These are phyloP conservation scores for Calonectria pteridis DNA, from an alignment of 2,329 filamentous ascomycete species.

Conservation along the genomic window DNA sequence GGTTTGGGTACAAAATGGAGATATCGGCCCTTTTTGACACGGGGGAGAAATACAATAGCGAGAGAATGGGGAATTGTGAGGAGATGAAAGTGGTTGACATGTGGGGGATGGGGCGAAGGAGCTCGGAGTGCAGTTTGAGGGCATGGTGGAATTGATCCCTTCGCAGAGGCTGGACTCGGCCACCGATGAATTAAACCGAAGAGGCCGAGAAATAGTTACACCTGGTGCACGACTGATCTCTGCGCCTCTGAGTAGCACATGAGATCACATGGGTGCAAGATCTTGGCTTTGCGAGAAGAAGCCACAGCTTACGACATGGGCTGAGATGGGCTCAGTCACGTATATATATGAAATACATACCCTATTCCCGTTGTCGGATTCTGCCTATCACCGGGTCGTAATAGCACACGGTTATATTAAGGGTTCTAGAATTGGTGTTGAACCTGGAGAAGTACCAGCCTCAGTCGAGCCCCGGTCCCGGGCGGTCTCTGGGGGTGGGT, in stretches of 20 bases:
- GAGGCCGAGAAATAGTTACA: neutral
- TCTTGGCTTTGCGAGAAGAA: neutral
- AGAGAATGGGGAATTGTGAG: slow-evolving; percentile 10
- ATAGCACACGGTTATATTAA: slow-evolving; percentile 14
- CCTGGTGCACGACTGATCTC: neutral
- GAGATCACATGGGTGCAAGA: neutral
- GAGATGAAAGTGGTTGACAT: neutral
- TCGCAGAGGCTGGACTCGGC: neutral
- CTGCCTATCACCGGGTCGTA: slow-evolving; percentile 17
- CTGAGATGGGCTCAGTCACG: neutral
- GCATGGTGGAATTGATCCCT: neutral
- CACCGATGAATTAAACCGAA: slow-evolving; percentile 3
- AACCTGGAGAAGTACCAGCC: slow-evolving; percentile 9
- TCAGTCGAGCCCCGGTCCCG: slow-evolving; percentile 14
- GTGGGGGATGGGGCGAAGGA: slow-evolving; percentile 10
- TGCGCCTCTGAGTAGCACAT: neutral
- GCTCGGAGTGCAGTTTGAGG: neutral
- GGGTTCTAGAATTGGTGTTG: slow-evolving; percentile 17
- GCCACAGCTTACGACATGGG: no score
- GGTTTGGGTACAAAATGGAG: neutral
- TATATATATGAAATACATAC: neutral
- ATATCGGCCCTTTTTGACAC: neutral
- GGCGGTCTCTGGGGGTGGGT: slow-evolving; percentile 1
- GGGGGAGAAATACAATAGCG: slow-evolving; percentile 9
- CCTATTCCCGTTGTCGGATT: neutral